phyloP scores from a whole-genome alignment of 2,329 filamentous ascomycete species.

The Beauveria sp. region DNA sequence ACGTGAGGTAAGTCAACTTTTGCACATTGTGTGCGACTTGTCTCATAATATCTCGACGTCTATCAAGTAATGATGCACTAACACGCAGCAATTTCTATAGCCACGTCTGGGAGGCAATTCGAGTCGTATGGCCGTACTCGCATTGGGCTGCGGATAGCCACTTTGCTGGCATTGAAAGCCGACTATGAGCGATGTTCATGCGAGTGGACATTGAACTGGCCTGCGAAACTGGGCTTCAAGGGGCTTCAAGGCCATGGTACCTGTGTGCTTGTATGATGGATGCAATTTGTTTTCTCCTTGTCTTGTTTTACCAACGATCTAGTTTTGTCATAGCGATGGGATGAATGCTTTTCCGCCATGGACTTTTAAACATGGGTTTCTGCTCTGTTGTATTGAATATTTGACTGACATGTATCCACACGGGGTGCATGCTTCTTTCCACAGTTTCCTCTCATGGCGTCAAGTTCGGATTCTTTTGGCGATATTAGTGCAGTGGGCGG shows the following conservation, averaged over 20 bases:
- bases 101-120: slow-evolving; percentile 91
- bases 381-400: neutral
- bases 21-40: neutral
- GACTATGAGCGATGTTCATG: slow-evolving; percentile 47
- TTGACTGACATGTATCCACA: neutral
- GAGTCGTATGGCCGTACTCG: slow-evolving; percentile 83
- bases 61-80: slow-evolving; percentile 19
- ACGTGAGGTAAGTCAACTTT: slow-evolving; percentile 62
- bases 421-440: neutral
- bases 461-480: neutral
- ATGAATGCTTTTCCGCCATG: neutral
- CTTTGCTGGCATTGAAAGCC: slow-evolving; percentile 66
- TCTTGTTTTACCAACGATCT: neutral
- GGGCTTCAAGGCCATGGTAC: neutral
- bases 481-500: neutral
- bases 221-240: neutral
- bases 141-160: slow-evolving; percentile 71
- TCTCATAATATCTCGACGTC: neutral
- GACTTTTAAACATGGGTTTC: neutral
- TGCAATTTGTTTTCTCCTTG: neutral
- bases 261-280: slow-evolving; percentile 6
- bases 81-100: slow-evolving; percentile 36
- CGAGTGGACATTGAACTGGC: neutral
- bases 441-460: neutral
- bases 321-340: slow-evolving; percentile 8